Evolutionary conservation across 176 grass and related monocot genomes (phyloP).

Genomic region (Pontederia paniculata): DNA sequence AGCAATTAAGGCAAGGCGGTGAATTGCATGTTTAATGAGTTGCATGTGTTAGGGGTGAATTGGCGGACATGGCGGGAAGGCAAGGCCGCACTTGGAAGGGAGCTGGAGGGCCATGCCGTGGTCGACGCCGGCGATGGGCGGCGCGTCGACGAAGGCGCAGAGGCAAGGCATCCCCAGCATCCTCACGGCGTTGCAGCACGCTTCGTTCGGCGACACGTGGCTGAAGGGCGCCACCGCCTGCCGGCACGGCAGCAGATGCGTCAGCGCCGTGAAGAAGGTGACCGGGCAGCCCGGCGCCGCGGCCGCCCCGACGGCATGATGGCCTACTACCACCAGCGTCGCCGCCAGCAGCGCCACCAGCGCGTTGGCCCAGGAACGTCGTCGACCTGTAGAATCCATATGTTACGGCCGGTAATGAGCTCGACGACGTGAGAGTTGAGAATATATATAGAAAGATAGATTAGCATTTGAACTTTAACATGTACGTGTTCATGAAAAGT

Average conservation of each 20-base stretch:
- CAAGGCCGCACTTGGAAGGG: conserved; percentile 23
- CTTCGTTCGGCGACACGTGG: conserved; percentile 22
- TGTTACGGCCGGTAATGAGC: too few relatives aligned
- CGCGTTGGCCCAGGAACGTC: too few relatives aligned
- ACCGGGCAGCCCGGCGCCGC: conserved; percentile 12
- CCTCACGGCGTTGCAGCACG: conserved; percentile 37
- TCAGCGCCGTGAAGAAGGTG: conserved; percentile 17
- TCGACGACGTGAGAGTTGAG: too few relatives aligned
- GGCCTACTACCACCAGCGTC: too few relatives aligned
- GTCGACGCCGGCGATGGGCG: conserved; percentile 33
- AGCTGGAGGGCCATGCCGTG: conserved; percentile 27
- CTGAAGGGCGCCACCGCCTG: conserved; percentile 41
- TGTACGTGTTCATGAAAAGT: too few relatives aligned
- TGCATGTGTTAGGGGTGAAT: too few relatives aligned
- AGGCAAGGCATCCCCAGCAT: conserved; percentile 37
- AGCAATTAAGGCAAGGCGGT: too few relatives aligned
- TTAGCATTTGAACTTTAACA: too few relatives aligned
- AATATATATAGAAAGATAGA: too few relatives aligned
- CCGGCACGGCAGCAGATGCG: conserved; percentile 44
- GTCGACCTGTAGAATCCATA: too few relatives aligned
- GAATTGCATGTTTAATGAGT: too few relatives aligned
- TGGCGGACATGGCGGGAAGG: conserved; percentile 18
- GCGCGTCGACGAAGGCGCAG: conserved; percentile 32
- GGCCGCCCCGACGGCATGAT: background rate
- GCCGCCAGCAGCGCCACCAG: too few relatives aligned